A percentile compares a stretch with the other conserved stretches of the same genome.
Evolutionary conservation across 257 asterid species (phyloP).

Genomic region (Lycium ferocissimum): DNA sequence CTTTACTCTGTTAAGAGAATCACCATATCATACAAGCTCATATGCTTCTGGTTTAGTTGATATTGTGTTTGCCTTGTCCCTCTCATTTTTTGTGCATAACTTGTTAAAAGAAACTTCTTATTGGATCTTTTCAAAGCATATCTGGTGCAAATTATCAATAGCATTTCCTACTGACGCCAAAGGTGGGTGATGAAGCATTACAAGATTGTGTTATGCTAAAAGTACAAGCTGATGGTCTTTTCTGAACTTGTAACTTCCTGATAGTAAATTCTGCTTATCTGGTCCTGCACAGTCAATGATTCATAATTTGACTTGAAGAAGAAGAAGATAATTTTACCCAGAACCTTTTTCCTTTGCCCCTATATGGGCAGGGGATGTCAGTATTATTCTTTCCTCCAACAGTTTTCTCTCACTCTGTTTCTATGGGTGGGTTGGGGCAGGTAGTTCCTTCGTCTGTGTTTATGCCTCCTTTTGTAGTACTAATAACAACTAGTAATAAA

Average conservation of each 20-base stretch:
- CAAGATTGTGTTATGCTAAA: constrained; percentile 11
- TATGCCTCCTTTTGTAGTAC: constrained; percentile 11
- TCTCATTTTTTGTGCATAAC: constrained; percentile 4
- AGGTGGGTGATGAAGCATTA: neutral
- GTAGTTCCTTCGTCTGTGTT: constrained; percentile 25
- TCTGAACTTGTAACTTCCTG: constrained; percentile 13
- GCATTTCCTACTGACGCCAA: neutral
- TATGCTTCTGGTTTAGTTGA: constrained; percentile 1
- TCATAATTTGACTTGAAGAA: neutral
- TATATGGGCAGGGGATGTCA: constrained; percentile 5
- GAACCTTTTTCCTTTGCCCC: neutral
- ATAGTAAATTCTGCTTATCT: neutral
- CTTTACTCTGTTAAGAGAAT: neutral
- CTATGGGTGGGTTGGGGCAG: neutral
- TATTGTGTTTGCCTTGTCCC: constrained; percentile 11
- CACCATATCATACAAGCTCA: constrained; percentile 15
- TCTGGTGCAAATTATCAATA: neutral
- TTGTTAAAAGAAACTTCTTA: constrained; percentile 7
- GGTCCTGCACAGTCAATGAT: neutral
- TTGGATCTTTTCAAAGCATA: neutral
- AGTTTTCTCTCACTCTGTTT: constrained; percentile 3
- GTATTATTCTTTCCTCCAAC: neutral
- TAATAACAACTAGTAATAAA: neutral
- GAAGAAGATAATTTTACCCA: neutral
- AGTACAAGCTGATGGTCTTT: constrained; percentile 28